Conservation (phyloP, 495 filamentous ascomycete species). For the Penicillium waksmanii region DNA sequence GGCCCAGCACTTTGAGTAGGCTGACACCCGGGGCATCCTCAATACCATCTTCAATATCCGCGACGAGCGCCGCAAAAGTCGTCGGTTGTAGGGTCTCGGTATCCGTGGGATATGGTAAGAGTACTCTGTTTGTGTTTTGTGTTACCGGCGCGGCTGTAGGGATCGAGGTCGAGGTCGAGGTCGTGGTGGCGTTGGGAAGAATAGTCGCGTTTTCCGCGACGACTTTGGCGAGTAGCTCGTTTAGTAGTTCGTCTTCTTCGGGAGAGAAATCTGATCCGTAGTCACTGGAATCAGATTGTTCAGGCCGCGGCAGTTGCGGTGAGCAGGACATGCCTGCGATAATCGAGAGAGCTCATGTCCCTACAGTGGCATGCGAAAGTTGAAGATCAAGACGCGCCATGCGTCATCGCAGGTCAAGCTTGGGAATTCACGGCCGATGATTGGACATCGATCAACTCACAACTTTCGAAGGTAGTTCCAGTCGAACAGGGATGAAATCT, state of each 20-base stretch:
- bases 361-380: constrained; percentile 15
- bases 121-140: constrained; percentile 12
- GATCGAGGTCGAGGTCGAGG: constrained; percentile 10
- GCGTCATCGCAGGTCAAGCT: constrained; percentile 20
- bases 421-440: constrained; percentile 8
- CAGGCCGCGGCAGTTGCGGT: constrained; percentile 20
- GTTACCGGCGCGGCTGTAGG: constrained; percentile 10
- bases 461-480: not conserved
- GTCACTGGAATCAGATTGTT: constrained; percentile 42
- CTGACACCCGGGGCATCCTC: constrained; percentile 32
- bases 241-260: constrained; percentile 61
- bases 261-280: constrained; percentile 75
- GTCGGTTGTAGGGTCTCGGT: constrained; percentile 17
- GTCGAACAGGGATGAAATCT: not conserved
- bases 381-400: constrained; percentile 9
- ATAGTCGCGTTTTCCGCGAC: constrained; percentile 32
- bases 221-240: constrained; percentile 47
- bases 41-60: constrained; percentile 46
- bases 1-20: constrained; percentile 47
- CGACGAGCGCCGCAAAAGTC: constrained; percentile 17
- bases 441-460: constrained; percentile 2
- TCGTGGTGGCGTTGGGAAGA: constrained; percentile 18
- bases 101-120: constrained; percentile 9
- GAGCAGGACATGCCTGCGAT: constrained; percentile 48
- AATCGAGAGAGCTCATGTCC: constrained; percentile 24